These are phyloP conservation scores for Modicella reniformis DNA, from an alignment of 371 early-diverging fungal species.

Conservation along the genomic window DNA sequence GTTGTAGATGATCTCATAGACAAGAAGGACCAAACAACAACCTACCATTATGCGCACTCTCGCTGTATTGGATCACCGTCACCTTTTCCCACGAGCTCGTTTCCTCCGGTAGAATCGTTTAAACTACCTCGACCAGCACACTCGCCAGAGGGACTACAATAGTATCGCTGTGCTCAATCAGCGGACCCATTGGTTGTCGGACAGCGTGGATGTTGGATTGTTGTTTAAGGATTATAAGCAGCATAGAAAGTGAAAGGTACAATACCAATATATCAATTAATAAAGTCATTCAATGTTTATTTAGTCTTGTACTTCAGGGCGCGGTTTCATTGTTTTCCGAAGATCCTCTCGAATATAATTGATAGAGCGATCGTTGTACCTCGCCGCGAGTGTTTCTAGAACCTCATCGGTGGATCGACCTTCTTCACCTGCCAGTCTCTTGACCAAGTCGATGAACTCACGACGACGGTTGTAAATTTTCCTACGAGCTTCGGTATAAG, in stretches of 20 bases:
- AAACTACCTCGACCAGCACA: conserved; percentile 10
- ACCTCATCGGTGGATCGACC: not conserved
- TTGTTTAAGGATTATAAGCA: conserved; percentile 29
- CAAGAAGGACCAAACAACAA: conserved; percentile 4
- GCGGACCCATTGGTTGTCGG: conserved; percentile 14
- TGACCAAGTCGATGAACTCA: conserved; percentile 9
- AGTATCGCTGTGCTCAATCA: conserved; percentile 15
- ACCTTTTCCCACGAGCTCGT: conserved; percentile 9
- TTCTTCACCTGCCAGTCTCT: not conserved
- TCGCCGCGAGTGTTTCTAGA: not conserved
- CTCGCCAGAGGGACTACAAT: conserved; percentile 6
- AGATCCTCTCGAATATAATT: conserved; percentile 7
- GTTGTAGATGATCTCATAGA: no score
- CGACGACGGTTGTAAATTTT: conserved; percentile 10
- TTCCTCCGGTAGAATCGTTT: conserved; percentile 1
- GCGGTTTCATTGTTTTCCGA: no score
- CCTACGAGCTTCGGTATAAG: conserved; percentile 9
- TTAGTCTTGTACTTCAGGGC: no score
- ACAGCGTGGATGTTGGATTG: conserved; percentile 18
- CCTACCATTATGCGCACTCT: not conserved
- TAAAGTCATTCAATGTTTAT: no score
- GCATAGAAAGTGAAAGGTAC: conserved; percentile 8
- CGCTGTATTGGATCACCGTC: conserved; percentile 6
- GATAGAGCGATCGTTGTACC: not conserved
- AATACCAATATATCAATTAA: no score